Conservation (phyloP, 805 yeast species). For the Brettanomyces sp. region DNA sequence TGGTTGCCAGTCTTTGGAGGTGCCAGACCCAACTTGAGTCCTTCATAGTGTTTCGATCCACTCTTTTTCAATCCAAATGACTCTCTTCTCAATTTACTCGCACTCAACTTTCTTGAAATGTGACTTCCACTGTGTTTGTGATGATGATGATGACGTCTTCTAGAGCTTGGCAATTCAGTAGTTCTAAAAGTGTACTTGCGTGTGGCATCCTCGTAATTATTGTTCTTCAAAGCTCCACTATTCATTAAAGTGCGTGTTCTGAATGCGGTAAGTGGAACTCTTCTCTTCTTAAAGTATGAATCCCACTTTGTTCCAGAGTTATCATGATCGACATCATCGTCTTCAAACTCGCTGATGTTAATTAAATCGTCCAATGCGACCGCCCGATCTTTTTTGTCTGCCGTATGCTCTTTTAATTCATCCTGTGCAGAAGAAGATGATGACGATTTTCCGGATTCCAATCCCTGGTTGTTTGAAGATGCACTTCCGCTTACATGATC, state of each 20-base stretch:
- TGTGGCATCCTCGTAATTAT: conserved; percentile 6
- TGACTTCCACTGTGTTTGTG: not conserved
- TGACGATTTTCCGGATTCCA: not conserved
- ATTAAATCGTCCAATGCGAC: conserved; percentile 64
- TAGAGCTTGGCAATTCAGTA: not conserved
- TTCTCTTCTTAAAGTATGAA: conserved; percentile 25
- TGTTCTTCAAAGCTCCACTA: conserved; percentile 5
- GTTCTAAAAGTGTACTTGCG: conserved; percentile 15
- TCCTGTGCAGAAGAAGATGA: not conserved
- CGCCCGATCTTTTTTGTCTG: not conserved
- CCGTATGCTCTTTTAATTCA: conserved; percentile 3
- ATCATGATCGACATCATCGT: conserved; percentile 21
- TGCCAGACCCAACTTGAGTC: no score
- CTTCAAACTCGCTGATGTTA: conserved; percentile 82
- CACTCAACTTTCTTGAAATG: not conserved
- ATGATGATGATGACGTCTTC: conserved; percentile 1
- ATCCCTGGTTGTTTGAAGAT: not conserved
- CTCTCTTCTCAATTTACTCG: not conserved
- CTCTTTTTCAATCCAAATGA: not conserved
- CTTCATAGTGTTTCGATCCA: conserved; percentile 3
- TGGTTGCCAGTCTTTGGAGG: no score
- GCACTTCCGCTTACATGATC: not conserved
- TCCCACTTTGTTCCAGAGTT: conserved; percentile 4
- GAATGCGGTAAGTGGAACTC: conserved; percentile 82
- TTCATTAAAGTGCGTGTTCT: conserved; percentile 59